A percentile compares a stretch with the other conserved stretches of the same genome.
These are phyloP conservation scores for Cetraspora pellucida DNA, from an alignment of 192 early-diverging fungal genomes.

Conservation along the genomic window DNA sequence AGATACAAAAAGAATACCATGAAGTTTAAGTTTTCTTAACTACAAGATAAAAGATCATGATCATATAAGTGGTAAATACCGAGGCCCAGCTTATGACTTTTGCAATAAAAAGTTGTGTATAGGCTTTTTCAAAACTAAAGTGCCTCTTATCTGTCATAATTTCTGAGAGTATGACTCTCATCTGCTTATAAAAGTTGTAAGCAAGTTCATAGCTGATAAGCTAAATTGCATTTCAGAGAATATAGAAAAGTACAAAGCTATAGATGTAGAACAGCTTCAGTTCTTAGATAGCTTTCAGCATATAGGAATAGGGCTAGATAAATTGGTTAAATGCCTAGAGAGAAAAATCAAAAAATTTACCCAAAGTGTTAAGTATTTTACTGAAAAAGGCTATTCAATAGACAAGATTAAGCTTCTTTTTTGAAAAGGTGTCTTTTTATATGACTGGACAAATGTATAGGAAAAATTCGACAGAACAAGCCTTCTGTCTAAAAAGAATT, in stretches of 20 bases:
- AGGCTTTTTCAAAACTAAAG: constrained; percentile 20
- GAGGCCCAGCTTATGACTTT: constrained; percentile 1
- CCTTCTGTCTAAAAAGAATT: not conserved
- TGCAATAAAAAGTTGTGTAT: constrained; percentile 31
- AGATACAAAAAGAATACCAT: not conserved
- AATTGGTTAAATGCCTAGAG: not conserved
- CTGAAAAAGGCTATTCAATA: constrained; percentile 15
- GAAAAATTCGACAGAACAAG: constrained; percentile 18
- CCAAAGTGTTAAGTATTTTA: constrained; percentile 12
- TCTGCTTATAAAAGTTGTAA: constrained; percentile 15
- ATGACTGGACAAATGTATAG: constrained; percentile 9
- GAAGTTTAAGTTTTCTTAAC: not conserved
- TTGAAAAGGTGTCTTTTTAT: not conserved
- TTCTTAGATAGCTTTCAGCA: constrained; percentile 24
- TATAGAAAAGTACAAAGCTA: constrained; percentile 21
- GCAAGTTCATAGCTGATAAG: constrained; percentile 14
- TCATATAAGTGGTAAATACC: constrained; percentile 15
- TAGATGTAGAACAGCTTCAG: constrained; percentile 2
- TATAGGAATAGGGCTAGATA: constrained; percentile 20
- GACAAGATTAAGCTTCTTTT: constrained; percentile 26
- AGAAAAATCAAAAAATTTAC: constrained; percentile 5
- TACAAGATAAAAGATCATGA: constrained; percentile 14
- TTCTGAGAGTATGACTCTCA: constrained; percentile 15
- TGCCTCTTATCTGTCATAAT: constrained; percentile 22
- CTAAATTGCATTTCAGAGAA: constrained; percentile 21